Percentiles rank a stretch among this genome's conserved stretches.
These are phyloP conservation scores for Fagus crenata DNA, from an alignment of 306 rosid species.

Conservation along the genomic window DNA sequence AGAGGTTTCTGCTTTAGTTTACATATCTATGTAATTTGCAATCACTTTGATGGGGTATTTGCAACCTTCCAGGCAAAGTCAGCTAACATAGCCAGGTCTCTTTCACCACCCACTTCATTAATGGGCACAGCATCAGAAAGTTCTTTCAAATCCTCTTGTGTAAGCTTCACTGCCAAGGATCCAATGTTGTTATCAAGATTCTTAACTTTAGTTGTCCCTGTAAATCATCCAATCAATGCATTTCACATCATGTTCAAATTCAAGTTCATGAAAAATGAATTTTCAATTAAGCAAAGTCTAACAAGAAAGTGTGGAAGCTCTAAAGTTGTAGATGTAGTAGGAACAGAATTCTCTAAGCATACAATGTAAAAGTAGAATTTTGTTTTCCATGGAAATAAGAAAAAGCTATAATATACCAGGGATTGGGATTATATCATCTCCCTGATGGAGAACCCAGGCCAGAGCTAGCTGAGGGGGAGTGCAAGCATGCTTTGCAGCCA, in stretches of 20 bases:
- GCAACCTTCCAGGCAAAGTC: slow-evolving; percentile 48
- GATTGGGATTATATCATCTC: slow-evolving; percentile 61
- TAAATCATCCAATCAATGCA: slow-evolving; percentile 23
- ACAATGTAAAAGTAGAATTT: background rate
- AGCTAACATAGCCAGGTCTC: slow-evolving; percentile 37
- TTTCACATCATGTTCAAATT: slow-evolving; percentile 9
- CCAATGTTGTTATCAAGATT: slow-evolving; percentile 65
- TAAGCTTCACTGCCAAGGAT: slow-evolving; percentile 56
- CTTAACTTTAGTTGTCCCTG: slow-evolving; percentile 61
- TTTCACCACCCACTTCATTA: slow-evolving; percentile 48
- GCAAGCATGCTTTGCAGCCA: slow-evolving; percentile 55
- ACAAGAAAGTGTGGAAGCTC: background rate
- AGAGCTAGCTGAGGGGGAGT: slow-evolving; percentile 64
- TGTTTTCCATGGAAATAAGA: background rate
- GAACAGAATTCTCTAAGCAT: background rate
- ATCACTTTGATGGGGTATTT: slow-evolving; percentile 50
- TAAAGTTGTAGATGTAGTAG: background rate
- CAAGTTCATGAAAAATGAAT: background rate
- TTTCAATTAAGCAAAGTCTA: background rate
- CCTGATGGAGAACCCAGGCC: slow-evolving; percentile 75
- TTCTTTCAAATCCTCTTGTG: slow-evolving; percentile 53
- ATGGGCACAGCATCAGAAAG: slow-evolving; percentile 59
- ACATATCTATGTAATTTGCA: background rate
- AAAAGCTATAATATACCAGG: slow-evolving; percentile 46
- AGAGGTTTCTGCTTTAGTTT: background rate